Percentiles rank a stretch among this genome's conserved stretches.
phyloP scores from a whole-genome alignment of 2,329 filamentous ascomycete species.

The Aspergillus sp. region DNA sequence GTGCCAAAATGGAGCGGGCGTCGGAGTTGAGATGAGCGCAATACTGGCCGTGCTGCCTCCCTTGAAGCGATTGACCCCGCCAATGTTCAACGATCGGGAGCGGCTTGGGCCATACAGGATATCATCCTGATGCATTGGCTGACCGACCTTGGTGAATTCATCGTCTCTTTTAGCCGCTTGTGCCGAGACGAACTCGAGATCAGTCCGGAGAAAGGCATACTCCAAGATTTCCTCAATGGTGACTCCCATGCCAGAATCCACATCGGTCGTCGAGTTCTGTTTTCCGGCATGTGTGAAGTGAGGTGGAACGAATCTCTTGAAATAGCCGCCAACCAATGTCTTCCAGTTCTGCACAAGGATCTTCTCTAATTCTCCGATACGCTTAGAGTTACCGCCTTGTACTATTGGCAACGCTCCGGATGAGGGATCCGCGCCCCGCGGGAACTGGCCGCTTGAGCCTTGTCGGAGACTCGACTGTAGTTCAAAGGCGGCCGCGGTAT shows the following conservation, averaged over 20 bases:
- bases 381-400: conserved; percentile 58
- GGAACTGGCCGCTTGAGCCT: conserved; percentile 19
- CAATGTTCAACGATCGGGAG: conserved; percentile 57
- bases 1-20: conserved; percentile 92
- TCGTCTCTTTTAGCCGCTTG: conserved; percentile 80
- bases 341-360: conserved; percentile 76
- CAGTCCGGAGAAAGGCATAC: conserved; percentile 90
- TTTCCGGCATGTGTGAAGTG: conserved; percentile 62
- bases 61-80: conserved; percentile 77
- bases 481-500: conserved; percentile 74
- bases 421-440: conserved; percentile 18
- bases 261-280: conserved; percentile 31
- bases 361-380: conserved; percentile 69
- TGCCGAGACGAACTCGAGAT: conserved; percentile 89
- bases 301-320: conserved; percentile 81
- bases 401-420: conserved; percentile 49
- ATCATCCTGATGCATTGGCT: conserved; percentile 81
- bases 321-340: conserved; percentile 88
- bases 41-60: conserved; percentile 92
- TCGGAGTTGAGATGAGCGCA: conserved; percentile 88
- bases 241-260: conserved; percentile 32
- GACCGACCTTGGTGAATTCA: conserved; percentile 70
- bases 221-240: conserved; percentile 64
- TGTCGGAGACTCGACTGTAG: conserved; percentile 72
- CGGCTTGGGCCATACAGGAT: conserved; percentile 68